Percentiles rank a stretch among this genome's conserved stretches.
These are phyloP conservation scores for Aureobasidium musti DNA, from an alignment of 2,329 filamentous ascomycete species.

Conservation along the genomic window DNA sequence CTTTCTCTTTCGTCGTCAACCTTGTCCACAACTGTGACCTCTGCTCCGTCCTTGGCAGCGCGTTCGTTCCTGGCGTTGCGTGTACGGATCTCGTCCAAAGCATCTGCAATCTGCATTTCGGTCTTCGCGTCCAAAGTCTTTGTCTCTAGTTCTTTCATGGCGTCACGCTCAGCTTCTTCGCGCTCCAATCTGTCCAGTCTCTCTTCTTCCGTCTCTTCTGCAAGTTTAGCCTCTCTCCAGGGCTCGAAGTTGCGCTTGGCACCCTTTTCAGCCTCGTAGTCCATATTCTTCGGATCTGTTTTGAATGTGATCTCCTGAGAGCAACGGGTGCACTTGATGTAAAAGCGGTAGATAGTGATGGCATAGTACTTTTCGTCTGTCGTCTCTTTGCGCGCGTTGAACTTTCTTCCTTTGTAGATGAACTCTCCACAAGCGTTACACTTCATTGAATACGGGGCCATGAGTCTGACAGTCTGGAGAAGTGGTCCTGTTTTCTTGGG, in stretches of 20 bases:
- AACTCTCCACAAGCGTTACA: conserved; percentile 72
- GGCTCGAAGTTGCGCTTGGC: conserved; percentile 93
- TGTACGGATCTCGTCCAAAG: conserved; percentile 89
- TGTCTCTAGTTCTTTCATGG: conserved; percentile 92
- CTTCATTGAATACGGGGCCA: conserved; percentile 84
- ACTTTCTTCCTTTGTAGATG: conserved; percentile 72
- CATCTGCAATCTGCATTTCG: conserved; percentile 96
- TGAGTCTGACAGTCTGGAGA: conserved; percentile 82
- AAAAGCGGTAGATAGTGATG: conserved; percentile 87
- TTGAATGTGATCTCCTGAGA: conserved; percentile 86
- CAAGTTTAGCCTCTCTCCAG: conserved; percentile 70
- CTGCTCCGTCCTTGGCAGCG: conserved; percentile 64
- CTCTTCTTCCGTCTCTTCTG: conserved; percentile 83
- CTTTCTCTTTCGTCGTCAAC: conserved; percentile 62
- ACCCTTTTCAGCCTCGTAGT: conserved; percentile 78
- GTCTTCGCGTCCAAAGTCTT: conserved; percentile 91
- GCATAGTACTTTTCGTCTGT: conserved; percentile 86
- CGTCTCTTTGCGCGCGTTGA: conserved; percentile 93
- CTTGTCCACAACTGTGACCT: conserved; percentile 58
- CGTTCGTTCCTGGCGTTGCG: conserved; percentile 85
- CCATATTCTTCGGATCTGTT: conserved; percentile 93
- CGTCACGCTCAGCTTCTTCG: conserved; percentile 79
- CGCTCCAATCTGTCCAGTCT: conserved; percentile 78
- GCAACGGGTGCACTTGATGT: conserved; percentile 79
- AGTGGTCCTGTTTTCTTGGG: conserved; percentile 72